A percentile compares a stretch with the other conserved stretches of the same genome.
phyloP scores from a whole-genome alignment of 257 asterid species.

The Fraxinus cuspidata region DNA sequence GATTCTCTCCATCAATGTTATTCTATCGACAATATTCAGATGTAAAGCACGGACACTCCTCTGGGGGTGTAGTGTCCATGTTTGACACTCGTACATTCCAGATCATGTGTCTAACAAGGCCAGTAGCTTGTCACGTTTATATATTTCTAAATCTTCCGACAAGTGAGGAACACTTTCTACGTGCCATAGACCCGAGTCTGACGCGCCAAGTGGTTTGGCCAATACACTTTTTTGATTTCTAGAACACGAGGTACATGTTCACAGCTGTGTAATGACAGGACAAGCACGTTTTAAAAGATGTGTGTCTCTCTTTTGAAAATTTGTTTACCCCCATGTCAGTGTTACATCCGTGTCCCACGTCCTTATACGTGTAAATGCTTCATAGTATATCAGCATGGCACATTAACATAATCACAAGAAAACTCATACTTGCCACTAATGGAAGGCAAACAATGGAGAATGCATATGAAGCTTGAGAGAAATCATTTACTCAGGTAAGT shows the following conservation, averaged over 20 bases:
- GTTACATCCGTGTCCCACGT: too few relatives aligned
- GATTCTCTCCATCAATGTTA: background rate
- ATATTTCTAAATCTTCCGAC: background rate
- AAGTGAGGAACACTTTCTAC: background rate
- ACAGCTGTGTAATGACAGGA: too few relatives aligned
- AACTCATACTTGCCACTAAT: background rate
- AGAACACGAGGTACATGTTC: too few relatives aligned
- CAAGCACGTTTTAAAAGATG: background rate
- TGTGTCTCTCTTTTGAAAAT: background rate
- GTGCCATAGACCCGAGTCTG: background rate
- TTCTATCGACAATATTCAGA: background rate
- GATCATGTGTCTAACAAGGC: background rate
- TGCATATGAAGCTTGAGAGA: background rate
- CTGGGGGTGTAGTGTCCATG: background rate
- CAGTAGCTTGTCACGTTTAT: background rate
- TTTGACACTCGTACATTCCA: background rate
- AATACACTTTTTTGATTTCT: background rate
- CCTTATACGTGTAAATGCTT: background rate
- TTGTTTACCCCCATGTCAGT: background rate
- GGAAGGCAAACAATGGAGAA: background rate
- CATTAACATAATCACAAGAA: background rate
- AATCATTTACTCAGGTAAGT: background rate
- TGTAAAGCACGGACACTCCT: background rate
- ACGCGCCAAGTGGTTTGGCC: background rate
- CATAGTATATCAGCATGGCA: background rate